These are phyloP conservation scores for Simplicillium aogashimaense DNA, from an alignment of 2,329 filamentous ascomycete species.

Conservation along the genomic window DNA sequence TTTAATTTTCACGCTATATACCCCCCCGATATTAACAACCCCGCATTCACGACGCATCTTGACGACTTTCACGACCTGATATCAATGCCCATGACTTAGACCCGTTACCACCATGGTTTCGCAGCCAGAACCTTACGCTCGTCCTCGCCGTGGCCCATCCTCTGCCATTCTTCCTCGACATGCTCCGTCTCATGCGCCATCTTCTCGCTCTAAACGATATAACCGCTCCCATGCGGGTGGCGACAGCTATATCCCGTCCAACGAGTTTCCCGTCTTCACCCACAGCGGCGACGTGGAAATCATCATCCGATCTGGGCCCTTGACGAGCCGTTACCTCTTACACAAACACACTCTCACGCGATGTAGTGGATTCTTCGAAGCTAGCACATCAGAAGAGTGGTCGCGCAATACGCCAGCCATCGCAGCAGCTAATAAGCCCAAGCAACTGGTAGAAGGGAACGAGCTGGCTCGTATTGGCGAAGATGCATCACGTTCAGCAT, in stretches of 20 bases:
- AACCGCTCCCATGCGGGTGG: constrained; percentile 74
- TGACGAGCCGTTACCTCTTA: constrained; percentile 73
- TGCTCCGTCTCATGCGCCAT: constrained; percentile 16
- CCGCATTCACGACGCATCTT: no score
- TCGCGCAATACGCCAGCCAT: constrained; percentile 17
- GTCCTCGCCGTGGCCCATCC: constrained; percentile 43
- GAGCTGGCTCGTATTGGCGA: constrained; percentile 47
- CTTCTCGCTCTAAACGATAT: constrained; percentile 58
- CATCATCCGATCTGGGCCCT: constrained; percentile 51
- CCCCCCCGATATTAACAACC: no score
- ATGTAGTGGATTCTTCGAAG: constrained; percentile 90
- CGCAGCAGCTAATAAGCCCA: background rate
- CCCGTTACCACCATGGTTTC: constrained; percentile 42
- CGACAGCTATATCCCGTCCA: constrained; percentile 59
- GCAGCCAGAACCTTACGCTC: constrained; percentile 39
- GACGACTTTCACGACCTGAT: no score
- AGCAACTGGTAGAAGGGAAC: constrained; percentile 18
- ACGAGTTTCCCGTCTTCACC: constrained; percentile 87
- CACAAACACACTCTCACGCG: constrained; percentile 81
- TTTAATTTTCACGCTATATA: no score
- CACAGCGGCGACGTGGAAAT: constrained; percentile 93
- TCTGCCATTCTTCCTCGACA: constrained; percentile 25
- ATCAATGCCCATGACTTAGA: no score
- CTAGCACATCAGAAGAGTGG: constrained; percentile 74
- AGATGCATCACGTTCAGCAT: constrained; percentile 17